Conservation (phyloP, 495 filamentous ascomycete species). For the Trypethelium eluteriae region DNA sequence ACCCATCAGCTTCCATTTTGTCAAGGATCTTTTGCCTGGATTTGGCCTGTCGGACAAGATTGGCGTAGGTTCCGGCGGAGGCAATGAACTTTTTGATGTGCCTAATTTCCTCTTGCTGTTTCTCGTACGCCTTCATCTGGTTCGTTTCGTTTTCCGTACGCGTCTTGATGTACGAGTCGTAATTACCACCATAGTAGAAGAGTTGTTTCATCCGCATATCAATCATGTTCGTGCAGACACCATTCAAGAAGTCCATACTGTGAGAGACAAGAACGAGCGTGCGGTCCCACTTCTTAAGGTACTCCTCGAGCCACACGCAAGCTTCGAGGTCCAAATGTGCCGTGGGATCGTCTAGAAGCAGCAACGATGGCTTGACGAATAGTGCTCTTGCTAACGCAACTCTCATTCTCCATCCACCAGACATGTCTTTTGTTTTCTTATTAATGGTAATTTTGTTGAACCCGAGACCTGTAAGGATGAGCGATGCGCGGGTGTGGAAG, state of each 20-base stretch:
- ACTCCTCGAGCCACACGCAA: slow-evolving; percentile 99
- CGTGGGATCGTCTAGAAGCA: slow-evolving; percentile 96
- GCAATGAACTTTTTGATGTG: slow-evolving; percentile 99
- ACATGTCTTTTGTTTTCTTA: slow-evolving; percentile 99
- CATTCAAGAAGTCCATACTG: slow-evolving; percentile 97
- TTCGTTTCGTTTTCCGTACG: slow-evolving; percentile 90
- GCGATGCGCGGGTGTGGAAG: slow-evolving; percentile 91
- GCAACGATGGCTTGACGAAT: slow-evolving; percentile 92
- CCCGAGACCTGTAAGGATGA: slow-evolving; percentile 96
- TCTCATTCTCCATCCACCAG: slow-evolving; percentile 99
- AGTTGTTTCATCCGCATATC: slow-evolving; percentile 90
- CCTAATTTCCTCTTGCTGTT: slow-evolving; percentile 97
- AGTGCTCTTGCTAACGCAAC: slow-evolving; percentile 95
- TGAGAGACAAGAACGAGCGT: slow-evolving; percentile 97
- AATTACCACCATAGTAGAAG: slow-evolving; percentile 99
- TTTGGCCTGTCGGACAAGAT: slow-evolving; percentile 97
- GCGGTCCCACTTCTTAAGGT: slow-evolving; percentile 98
- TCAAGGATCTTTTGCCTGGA: slow-evolving; percentile 99
- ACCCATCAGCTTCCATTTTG: slow-evolving; percentile 99
- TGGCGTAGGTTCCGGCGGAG: slow-evolving; percentile 98
- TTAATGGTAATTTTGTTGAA: slow-evolving; percentile 96
- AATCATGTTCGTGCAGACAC: slow-evolving; percentile 97
- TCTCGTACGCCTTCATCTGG: slow-evolving; percentile 96
- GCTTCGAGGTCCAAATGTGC: slow-evolving; percentile 99
- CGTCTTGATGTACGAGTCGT: slow-evolving; percentile 94